A percentile compares a stretch with the other conserved stretches of the same genome.
phyloP scores from a whole-genome alignment of 345 rosid genomes.

The Populus euphratica region DNA sequence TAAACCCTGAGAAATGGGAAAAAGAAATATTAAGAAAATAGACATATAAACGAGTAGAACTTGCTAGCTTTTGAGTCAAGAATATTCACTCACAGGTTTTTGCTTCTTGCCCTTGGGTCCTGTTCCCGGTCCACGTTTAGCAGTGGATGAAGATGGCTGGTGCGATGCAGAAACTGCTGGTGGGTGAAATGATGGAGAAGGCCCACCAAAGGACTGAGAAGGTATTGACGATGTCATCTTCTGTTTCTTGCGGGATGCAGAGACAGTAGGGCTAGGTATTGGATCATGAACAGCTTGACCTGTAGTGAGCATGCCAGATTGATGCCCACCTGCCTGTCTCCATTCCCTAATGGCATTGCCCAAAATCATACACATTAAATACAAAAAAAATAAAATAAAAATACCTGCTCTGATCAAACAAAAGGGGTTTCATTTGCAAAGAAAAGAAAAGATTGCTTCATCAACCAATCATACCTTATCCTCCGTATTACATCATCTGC shows the following conservation, averaged over 20 bases:
- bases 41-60: background rate
- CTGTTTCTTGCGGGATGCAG: conserved; percentile 74
- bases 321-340: conserved; percentile 72
- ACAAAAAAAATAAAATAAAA: background rate
- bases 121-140: conserved; percentile 55
- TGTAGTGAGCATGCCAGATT: conserved; percentile 47
- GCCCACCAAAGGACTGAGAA: conserved; percentile 60
- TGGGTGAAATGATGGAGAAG: conserved; percentile 57
- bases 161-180: conserved; percentile 49
- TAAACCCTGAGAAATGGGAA: conserved; percentile 43
- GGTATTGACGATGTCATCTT: conserved; percentile 49
- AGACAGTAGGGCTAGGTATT: conserved; percentile 70
- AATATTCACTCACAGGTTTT: conserved; percentile 53
- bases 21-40: background rate
- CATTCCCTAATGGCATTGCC: conserved; percentile 62
- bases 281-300: conserved; percentile 59
- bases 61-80: background rate
- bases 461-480: conserved; percentile 51
- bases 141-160: conserved; percentile 55
- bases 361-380: conserved; percentile 11
- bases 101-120: conserved; percentile 71
- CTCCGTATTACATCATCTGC: conserved; percentile 63
- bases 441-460: conserved; percentile 4
- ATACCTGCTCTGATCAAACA: conserved; percentile 5
- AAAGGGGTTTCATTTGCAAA: background rate